A percentile compares a stretch with the other conserved stretches of the same genome.
These are phyloP conservation scores for Candida labiduridarum DNA, from an alignment of 1,139 yeast species.

Conservation along the genomic window DNA sequence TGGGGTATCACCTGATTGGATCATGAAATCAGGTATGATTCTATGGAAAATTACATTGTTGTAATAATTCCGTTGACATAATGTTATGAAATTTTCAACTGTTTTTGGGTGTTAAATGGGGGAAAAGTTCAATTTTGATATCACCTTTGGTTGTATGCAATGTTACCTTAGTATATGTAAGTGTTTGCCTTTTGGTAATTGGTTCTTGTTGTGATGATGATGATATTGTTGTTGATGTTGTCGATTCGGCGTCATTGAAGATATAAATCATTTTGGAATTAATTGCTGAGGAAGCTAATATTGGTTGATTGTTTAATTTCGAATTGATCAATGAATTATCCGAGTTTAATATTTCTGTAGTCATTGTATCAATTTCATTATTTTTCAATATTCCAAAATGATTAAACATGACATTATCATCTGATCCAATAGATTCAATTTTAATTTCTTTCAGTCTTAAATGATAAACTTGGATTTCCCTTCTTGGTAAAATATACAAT, in stretches of 20 bases:
- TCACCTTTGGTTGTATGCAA: constrained; percentile 53
- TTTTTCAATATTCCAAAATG: not conserved
- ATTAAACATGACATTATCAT: not conserved
- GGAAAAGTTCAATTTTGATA: constrained; percentile 38
- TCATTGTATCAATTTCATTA: not conserved
- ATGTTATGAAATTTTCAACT: constrained; percentile 44
- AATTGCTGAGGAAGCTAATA: constrained; percentile 34
- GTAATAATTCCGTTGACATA: constrained; percentile 48
- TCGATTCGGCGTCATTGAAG: constrained; percentile 23
- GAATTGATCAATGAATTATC: constrained; percentile 37
- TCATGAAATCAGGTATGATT: constrained; percentile 43
- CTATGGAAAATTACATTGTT: constrained; percentile 66
- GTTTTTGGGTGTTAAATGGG: constrained; percentile 41
- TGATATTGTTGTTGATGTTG: not conserved
- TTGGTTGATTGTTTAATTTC: constrained; percentile 31
- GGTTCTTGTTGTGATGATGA: not conserved
- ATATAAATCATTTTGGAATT: constrained; percentile 25
- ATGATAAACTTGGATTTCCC: not conserved
- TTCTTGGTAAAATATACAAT: constrained; percentile 10
- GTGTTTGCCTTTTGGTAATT: not conserved
- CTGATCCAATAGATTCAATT: not conserved
- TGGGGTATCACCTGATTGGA: constrained; percentile 47
- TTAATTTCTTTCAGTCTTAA: not conserved
- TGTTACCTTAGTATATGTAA: constrained; percentile 18
- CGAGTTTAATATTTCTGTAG: constrained; percentile 38